Evolutionary conservation across 768 basidiomycete genomes (phyloP).

Genomic region (Pulveroboletus frians): DNA sequence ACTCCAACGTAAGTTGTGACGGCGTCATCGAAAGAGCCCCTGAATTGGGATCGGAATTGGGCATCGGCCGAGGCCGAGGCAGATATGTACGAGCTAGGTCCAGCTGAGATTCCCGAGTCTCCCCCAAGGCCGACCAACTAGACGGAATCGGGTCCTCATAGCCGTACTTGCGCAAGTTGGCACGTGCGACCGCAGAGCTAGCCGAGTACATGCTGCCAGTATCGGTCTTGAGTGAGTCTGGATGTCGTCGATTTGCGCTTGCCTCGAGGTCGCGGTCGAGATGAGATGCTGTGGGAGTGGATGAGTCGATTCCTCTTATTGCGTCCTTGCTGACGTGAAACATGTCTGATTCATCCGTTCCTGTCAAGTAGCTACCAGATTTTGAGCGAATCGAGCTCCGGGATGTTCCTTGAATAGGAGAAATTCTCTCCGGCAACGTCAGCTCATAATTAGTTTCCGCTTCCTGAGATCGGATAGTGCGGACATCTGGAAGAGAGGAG

Average conservation of each 20-base stretch:
- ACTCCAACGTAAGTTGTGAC: conserved; percentile 4
- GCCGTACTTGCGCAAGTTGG: conserved; percentile 24
- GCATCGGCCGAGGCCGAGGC: conserved; percentile 2
- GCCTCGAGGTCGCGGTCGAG: conserved; percentile 1
- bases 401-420: neutral
- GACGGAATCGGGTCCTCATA: conserved; percentile 20
- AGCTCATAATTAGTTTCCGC: neutral
- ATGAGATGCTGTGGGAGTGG: neutral
- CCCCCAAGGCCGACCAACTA: conserved; percentile 19
- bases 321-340: neutral
- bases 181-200: conserved; percentile 17
- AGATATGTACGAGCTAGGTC: conserved; percentile 4
- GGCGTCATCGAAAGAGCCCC: conserved; percentile 3
- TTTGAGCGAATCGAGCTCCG: neutral
- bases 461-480: neutral
- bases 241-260: neutral
- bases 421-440: neutral
- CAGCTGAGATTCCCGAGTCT: conserved; percentile 13
- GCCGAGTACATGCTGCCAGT: conserved; percentile 25
- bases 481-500: neutral
- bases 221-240: conserved; percentile 5
- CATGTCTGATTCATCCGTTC: neutral
- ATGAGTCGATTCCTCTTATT: neutral
- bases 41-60: neutral
- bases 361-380: neutral